A percentile compares a stretch with the other conserved stretches of the same genome.
Evolutionary conservation across 1,284 basidiomycete species (phyloP).

Genomic region (Heimioporus punctisporus): DNA sequence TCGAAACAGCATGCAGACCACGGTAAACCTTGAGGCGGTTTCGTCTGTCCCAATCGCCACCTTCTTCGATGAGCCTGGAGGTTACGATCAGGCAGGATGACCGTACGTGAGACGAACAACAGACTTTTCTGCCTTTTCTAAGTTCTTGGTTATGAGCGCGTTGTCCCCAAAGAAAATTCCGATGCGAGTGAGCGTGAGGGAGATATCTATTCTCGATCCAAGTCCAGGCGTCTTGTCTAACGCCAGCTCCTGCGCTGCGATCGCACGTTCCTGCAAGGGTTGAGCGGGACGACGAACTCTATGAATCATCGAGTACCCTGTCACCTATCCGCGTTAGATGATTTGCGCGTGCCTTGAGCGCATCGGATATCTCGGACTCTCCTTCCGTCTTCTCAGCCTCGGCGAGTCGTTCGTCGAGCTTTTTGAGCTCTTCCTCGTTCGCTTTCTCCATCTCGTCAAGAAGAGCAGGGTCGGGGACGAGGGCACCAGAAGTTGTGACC

Average conservation of each 20-base stretch:
- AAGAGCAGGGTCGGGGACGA: constrained; percentile 58
- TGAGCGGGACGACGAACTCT: neutral
- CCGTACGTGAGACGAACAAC: constrained; percentile 20
- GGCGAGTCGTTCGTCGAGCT: constrained; percentile 78
- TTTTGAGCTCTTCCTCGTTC: constrained; percentile 78
- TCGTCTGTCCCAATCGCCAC: constrained; percentile 98
- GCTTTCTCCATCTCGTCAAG: constrained; percentile 73
- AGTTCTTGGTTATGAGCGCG: constrained; percentile 71
- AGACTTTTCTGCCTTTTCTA: constrained; percentile 84
- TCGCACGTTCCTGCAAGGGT: constrained; percentile 61
- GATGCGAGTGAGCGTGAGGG: constrained; percentile 87
- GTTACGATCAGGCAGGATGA: neutral
- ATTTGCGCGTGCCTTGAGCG: constrained; percentile 80
- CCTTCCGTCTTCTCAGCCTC: constrained; percentile 94
- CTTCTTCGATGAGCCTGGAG: constrained; percentile 88
- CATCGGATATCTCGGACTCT: constrained; percentile 93
- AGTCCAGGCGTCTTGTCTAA: constrained; percentile 93
- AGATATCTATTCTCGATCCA: constrained; percentile 93
- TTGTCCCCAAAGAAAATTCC: constrained; percentile 93
- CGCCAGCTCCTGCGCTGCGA: constrained; percentile 85
- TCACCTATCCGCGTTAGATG: constrained; percentile 93
- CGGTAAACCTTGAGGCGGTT: constrained; percentile 98
- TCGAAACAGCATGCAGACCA: constrained; percentile 84
- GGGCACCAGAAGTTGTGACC: constrained; percentile 49
- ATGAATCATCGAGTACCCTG: constrained; percentile 54